These are phyloP conservation scores for Penicillium sp. DNA, from an alignment of 2,329 filamentous ascomycete species.

Conservation along the genomic window DNA sequence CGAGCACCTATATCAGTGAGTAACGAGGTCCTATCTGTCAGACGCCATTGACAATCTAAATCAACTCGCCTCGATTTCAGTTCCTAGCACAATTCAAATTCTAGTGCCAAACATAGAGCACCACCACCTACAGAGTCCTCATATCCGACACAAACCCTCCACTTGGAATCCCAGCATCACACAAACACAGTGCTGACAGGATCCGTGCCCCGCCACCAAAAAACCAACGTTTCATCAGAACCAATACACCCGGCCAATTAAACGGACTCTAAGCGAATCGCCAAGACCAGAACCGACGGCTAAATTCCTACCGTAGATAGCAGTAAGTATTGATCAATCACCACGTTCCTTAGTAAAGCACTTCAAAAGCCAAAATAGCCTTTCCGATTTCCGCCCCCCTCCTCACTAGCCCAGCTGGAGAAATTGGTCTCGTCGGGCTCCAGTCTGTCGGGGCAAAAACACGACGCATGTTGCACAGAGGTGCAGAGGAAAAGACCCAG, in stretches of 20 bases:
- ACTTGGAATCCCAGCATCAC: not conserved
- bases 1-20: not conserved
- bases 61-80: not conserved
- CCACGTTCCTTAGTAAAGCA: not conserved
- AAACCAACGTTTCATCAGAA: not conserved
- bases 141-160: not conserved
- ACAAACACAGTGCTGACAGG: conserved; percentile 4
- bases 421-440: not conserved
- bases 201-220: conserved; percentile 1
- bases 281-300: not conserved
- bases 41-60: not conserved
- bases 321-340: not conserved
- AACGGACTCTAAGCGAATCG: not conserved
- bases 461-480: conserved; percentile 9
- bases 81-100: not conserved
- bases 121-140: not conserved
- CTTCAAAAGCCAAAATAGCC: not conserved
- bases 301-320: not conserved
- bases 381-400: not conserved
- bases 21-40: not conserved
- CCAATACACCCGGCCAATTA: not conserved
- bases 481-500: not conserved
- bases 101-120: not conserved
- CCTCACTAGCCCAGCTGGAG: not conserved
- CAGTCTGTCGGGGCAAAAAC: conserved; percentile 20